Base-by-base conservation (phyloP, 164 flowering plant species). In the Macadamia integrifolia region DNA sequence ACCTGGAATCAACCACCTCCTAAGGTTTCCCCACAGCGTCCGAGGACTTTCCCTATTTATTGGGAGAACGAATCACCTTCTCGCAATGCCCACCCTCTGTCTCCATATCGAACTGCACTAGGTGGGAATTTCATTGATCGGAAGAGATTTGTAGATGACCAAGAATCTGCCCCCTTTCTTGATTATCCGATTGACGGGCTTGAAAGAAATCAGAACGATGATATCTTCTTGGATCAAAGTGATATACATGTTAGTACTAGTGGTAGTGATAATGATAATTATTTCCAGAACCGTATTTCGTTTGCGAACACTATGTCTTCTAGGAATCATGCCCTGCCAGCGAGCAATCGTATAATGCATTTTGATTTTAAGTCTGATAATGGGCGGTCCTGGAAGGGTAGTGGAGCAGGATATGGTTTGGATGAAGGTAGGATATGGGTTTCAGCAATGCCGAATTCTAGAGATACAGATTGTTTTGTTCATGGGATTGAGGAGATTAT, bases 131-230 rank as follows among this genome's bases (percentile, higher is more conserved):
- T 75, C 61, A 61, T 58, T n/a, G 32, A 55, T 58, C 62, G 17
- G 66, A 71, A 69, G 40, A 65, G 80, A 71, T 35, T 61, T 56
- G 18, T 72, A 64, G 49, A 35, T 67, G 46, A 61, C 17, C 58
- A 12, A 14, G 64, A 59, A 49, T 14, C 57, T 71, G 60, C 55
- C 60, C 72, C 69, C 67, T 58, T 53, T 67, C 62, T 70, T 31
- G 68, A 50, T 10, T 69, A 60, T 60, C 53, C 66, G 28, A 57
- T 40, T 13, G 72, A 62, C 44, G 66, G 61, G 42, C 53, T 55
- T 31, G 44, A 44, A 9, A n/a, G 55, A 61, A 40, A 69, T 61
- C 60, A 52, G 31, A 29, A 53, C 6, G 53, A 69, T 1, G 72
- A 62, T 15, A 55, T 62, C 31, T 60, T 68, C 12, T 61, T 29